Conservation (phyloP, 1,139 yeast species). For the Saccharomyces hybrid region DNA sequence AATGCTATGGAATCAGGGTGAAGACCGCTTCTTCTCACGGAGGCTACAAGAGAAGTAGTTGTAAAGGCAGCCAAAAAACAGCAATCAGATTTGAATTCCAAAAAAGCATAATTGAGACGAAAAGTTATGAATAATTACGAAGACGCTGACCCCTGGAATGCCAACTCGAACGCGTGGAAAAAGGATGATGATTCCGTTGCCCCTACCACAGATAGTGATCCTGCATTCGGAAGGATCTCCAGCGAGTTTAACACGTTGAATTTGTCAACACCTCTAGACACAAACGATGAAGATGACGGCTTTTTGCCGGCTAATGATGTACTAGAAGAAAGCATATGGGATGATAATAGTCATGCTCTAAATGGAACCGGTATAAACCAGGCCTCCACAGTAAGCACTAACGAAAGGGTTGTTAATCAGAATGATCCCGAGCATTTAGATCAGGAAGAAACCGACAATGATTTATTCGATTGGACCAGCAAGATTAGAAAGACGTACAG, state of each 20-base stretch:
- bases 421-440: not conserved
- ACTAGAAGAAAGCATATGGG: not conserved
- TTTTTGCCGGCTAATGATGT: not conserved
- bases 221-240: not conserved
- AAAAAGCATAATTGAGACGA: not conserved
- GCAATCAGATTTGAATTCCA: not conserved
- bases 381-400: not conserved
- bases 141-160: not conserved
- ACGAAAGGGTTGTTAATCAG: not conserved
- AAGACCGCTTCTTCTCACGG: not conserved
- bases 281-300: not conserved
- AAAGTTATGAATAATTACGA: not conserved
- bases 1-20: not conserved
- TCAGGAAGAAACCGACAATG: not conserved
- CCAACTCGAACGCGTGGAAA: not conserved
- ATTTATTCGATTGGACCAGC: constrained; percentile 15
- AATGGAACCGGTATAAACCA: not conserved
- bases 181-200: not conserved
- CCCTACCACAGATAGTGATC: not conserved
- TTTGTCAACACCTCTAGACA: not conserved
- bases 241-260: not conserved
- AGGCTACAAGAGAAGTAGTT: not conserved
- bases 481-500: constrained; percentile 37
- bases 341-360: not conserved
- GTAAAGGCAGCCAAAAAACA: not conserved